Evolutionary conservation across 371 early-diverging fungal species (phyloP), one percentile per base, ranked within the genome.

Genomic region (Zopfochytrium polystomum): DNA sequence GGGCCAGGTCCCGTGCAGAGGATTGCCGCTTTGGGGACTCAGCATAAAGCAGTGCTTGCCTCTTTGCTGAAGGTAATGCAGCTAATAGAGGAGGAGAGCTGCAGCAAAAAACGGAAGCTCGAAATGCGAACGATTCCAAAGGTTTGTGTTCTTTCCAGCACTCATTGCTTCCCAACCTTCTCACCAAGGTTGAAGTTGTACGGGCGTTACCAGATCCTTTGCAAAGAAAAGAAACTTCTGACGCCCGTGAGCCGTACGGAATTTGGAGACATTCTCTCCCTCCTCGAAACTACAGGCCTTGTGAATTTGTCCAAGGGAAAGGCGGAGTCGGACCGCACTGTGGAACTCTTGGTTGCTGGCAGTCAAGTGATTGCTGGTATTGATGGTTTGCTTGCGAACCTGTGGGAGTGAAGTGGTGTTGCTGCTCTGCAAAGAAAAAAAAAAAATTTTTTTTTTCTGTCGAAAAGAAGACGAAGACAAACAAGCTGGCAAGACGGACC

Each of bases 31-130:
- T 68, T 93, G 43, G 89, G 84, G 56, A 70, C 90, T 23, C 93
- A 92, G 62, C 90, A 89, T 60, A 88, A 91, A 72, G 78, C 91
- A 33, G 86, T 90, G 4, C 69, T 94, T 11, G 50, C 60, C 15
- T 50, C 68, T 25, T 45, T 70, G 2, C 33, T 67, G 34, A 23
- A 50, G 11, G 26, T 61, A 18, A 7, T 52, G 11, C 42, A 54
- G 20, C 13, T 45, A 15, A 53, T 18, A 23, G 18, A 9, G 47
- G 25, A 25, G n/a, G 11, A 46, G 3, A 56, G 27, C 20, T 25
- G 22, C 22, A 53, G n/a, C 30, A 55, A 22, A 18, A 38, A 18
- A 20, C 44, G 20, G n/a, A 9, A 22, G 18, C 23, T 11, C 20
- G 20, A 18, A 18, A 20, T n/a, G 0, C 20, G 18, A 1, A 55